Evolutionary conservation across 208 protist genomes (phyloP).

Genomic region (Leishmania martiniquensis): DNA sequence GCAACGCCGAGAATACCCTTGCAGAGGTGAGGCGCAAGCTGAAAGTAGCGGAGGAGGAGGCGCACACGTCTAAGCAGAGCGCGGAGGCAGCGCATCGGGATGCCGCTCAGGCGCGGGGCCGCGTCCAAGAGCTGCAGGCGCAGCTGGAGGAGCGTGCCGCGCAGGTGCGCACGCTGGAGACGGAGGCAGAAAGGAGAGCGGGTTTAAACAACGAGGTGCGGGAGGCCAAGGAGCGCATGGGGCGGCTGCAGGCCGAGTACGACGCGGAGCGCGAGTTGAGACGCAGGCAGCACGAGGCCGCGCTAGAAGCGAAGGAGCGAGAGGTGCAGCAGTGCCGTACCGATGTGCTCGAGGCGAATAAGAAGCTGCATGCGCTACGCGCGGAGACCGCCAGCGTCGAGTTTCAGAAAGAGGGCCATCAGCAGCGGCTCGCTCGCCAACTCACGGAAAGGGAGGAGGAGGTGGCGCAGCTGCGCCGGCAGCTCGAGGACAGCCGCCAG

Average conservation of each 20-base stretch:
- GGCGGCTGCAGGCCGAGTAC: conserved; percentile 44
- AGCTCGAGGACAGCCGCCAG: conserved; percentile 47
- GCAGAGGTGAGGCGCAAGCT: conserved; percentile 36
- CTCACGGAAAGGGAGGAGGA: conserved; percentile 56
- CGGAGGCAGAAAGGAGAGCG: conserved; percentile 36
- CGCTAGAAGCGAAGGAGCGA: conserved; percentile 45
- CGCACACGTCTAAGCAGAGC: conserved; percentile 26
- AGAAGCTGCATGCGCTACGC: conserved; percentile 40
- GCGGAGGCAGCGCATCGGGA: conserved; percentile 40
- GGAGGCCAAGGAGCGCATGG: conserved; percentile 40
- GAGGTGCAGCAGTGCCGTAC: conserved; percentile 52
- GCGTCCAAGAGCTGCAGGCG: conserved; percentile 35
- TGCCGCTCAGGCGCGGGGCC: conserved; percentile 17
- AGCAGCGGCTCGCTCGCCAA: conserved; percentile 39
- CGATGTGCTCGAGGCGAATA: conserved; percentile 47
- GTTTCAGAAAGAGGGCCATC: conserved; percentile 42
- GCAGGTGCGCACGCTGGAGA: conserved; percentile 38
- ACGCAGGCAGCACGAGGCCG: conserved; percentile 35
- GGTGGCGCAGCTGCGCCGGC: conserved; percentile 44
- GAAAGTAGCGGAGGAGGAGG: conserved; percentile 44
- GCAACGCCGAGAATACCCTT: conserved; percentile 39
- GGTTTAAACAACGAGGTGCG: conserved; percentile 40
- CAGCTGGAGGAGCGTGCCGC: conserved; percentile 41
- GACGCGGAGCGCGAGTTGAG: conserved; percentile 52
- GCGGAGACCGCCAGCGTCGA: conserved; percentile 43